A percentile compares a stretch with the other conserved stretches of the same genome.
Conservation (phyloP, 2,329 filamentous ascomycete species). For the Microdochium trichocladiopsis region DNA sequence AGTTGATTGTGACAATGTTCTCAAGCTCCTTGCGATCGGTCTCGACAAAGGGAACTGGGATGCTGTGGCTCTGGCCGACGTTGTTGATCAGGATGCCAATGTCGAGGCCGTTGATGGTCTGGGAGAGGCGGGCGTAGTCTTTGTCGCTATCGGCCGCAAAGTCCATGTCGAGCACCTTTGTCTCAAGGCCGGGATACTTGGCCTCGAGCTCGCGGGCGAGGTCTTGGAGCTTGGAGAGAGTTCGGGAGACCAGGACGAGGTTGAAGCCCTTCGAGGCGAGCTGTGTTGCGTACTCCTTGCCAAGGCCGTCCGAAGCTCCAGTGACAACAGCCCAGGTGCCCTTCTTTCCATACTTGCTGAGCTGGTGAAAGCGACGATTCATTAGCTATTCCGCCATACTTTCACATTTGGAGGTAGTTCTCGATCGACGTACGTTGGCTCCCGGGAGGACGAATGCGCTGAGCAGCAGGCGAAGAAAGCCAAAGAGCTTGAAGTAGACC, state of each 20-base stretch:
- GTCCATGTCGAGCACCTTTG: slow-evolving; percentile 84
- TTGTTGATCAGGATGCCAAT: slow-evolving; percentile 92
- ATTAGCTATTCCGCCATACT: too few species aligned
- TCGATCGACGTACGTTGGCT: slow-evolving; percentile 43
- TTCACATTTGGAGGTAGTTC: too few species aligned
- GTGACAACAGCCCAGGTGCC: slow-evolving; percentile 94
- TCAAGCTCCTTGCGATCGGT: slow-evolving; percentile 75
- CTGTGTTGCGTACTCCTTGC: slow-evolving; percentile 91
- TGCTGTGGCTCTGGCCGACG: slow-evolving; percentile 88
- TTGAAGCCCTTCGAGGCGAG: slow-evolving; percentile 91
- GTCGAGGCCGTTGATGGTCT: slow-evolving; percentile 66
- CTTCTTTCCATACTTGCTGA: slow-evolving; percentile 83
- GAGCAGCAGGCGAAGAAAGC: slow-evolving; percentile 53
- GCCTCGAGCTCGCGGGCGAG: slow-evolving; percentile 69
- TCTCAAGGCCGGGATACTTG: slow-evolving; percentile 62
- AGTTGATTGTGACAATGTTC: slow-evolving; percentile 94
- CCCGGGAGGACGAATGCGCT: slow-evolving; percentile 63
- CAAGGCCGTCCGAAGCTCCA: slow-evolving; percentile 91
- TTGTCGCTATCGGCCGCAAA: slow-evolving; percentile 71
- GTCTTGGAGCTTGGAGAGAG: slow-evolving; percentile 79
- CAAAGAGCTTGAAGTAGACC: slow-evolving; percentile 47
- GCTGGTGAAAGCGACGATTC: slow-evolving; percentile 37
- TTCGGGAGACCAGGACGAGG: slow-evolving; percentile 88
- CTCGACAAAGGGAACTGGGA: slow-evolving; percentile 81
- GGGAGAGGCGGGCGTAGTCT: slow-evolving; percentile 71